Conservation (phyloP, 2,329 filamentous ascomycete genomes). For the Fonsecaea monophora region DNA sequence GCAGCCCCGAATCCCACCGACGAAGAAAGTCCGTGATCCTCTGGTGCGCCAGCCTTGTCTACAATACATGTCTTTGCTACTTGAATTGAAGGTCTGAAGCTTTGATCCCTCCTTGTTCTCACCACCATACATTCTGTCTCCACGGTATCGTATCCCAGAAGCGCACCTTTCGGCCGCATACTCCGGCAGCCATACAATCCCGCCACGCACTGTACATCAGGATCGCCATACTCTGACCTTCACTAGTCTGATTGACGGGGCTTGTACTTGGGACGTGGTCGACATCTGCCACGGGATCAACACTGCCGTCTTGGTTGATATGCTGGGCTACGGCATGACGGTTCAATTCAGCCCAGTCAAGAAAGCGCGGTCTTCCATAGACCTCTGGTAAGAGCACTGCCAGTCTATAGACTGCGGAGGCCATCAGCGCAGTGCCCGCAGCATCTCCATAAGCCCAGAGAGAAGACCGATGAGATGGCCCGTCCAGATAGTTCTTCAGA, state of each 20-base stretch:
- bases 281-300: constrained; percentile 30
- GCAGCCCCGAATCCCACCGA: not conserved
- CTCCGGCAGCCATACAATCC: constrained; percentile 20
- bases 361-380: constrained; percentile 47
- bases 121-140: constrained; percentile 1
- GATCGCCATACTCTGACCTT: constrained; percentile 36
- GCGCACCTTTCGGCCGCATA: constrained; percentile 10
- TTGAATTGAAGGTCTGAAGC: not conserved
- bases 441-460: constrained; percentile 56
- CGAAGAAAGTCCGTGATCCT: not conserved
- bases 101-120: not conserved
- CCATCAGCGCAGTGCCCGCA: constrained; percentile 56
- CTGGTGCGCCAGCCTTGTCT: not conserved
- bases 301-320: constrained; percentile 42
- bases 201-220: constrained; percentile 35
- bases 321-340: constrained; percentile 46
- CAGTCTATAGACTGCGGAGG: constrained; percentile 55
- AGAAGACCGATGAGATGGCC: constrained; percentile 34
- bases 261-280: constrained; percentile 26
- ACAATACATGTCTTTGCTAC: not conserved
- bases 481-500: constrained; percentile 57
- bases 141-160: constrained; percentile 2
- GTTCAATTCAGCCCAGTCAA: constrained; percentile 54
- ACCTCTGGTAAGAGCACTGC: constrained; percentile 49
- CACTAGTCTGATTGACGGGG: constrained; percentile 27